phyloP scores from a whole-genome alignment of 768 basidiomycete genomes.

The Lactarius hatsudake region DNA sequence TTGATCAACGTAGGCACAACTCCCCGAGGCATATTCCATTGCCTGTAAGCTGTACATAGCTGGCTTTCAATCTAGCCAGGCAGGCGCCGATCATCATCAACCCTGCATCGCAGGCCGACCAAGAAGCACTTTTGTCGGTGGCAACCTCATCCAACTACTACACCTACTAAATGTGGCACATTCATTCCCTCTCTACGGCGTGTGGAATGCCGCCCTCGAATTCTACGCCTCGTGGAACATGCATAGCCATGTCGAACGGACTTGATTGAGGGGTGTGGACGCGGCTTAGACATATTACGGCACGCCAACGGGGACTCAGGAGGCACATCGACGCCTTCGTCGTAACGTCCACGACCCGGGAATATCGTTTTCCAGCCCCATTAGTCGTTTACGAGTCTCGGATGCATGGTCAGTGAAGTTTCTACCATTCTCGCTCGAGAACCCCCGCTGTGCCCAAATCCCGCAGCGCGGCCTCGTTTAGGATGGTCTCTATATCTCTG shows the following conservation, averaged over 20 bases:
- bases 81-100: slow-evolving; percentile 7
- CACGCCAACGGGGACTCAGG: neutral
- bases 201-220: neutral
- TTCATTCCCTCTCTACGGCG: slow-evolving; percentile 7
- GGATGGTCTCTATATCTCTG: slow-evolving; percentile 12
- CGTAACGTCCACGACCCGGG: neutral
- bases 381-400: neutral
- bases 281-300: slow-evolving; percentile 5
- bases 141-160: slow-evolving; percentile 16
- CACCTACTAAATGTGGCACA: slow-evolving; percentile 23
- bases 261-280: neutral
- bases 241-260: slow-evolving; percentile 8
- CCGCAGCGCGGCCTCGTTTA: neutral
- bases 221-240: neutral
- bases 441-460: neutral
- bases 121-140: neutral
- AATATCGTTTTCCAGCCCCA: neutral
- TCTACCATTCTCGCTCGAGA: neutral
- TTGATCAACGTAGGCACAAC: neutral
- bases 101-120: neutral
- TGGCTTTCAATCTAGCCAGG: neutral
- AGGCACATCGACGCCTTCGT: slow-evolving; percentile 16
- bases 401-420: neutral
- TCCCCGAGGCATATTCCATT: neutral
- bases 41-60: slow-evolving; percentile 1